Evolutionary conservation across 805 yeast genomes (phyloP).

Genomic region (Brettanomyces naardenensis): DNA sequence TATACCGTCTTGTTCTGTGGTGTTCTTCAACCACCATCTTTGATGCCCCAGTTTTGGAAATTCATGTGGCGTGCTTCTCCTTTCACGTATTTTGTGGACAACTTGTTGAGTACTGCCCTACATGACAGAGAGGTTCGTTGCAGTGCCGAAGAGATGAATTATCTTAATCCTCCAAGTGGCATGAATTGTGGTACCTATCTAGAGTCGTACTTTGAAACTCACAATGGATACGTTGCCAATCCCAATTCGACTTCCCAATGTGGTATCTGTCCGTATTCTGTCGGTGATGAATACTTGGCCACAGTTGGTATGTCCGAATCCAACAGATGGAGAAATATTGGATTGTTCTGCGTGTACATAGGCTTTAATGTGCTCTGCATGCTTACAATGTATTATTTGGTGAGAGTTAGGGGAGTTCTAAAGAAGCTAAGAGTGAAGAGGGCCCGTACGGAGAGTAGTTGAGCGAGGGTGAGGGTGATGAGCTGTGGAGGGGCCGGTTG

Average conservation of each 20-base stretch:
- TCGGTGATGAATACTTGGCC: slow-evolving; percentile 40
- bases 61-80: slow-evolving; percentile 76
- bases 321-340: slow-evolving; percentile 61
- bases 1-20: slow-evolving; percentile 62
- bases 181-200: slow-evolving; percentile 57
- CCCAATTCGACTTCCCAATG: slow-evolving; percentile 41
- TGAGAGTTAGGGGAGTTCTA: no score
- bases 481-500: no score
- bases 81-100: slow-evolving; percentile 59
- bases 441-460: no score
- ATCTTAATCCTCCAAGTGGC: slow-evolving; percentile 48
- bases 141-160: slow-evolving; percentile 37
- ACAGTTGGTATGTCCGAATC: slow-evolving; percentile 34
- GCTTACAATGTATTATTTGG: neutral
- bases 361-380: slow-evolving; percentile 33
- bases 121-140: slow-evolving; percentile 49
- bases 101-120: slow-evolving; percentile 37
- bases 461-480: no score
- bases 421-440: no score
- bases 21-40: slow-evolving; percentile 46
- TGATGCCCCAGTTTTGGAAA: slow-evolving; percentile 78
- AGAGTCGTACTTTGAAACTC: slow-evolving; percentile 25
- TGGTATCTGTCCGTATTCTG: slow-evolving; percentile 38
- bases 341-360: slow-evolving; percentile 51
- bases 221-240: slow-evolving; percentile 51